Conservation (phyloP, 192 early-diverging fungal species). For the Kickxella alabastrina region DNA sequence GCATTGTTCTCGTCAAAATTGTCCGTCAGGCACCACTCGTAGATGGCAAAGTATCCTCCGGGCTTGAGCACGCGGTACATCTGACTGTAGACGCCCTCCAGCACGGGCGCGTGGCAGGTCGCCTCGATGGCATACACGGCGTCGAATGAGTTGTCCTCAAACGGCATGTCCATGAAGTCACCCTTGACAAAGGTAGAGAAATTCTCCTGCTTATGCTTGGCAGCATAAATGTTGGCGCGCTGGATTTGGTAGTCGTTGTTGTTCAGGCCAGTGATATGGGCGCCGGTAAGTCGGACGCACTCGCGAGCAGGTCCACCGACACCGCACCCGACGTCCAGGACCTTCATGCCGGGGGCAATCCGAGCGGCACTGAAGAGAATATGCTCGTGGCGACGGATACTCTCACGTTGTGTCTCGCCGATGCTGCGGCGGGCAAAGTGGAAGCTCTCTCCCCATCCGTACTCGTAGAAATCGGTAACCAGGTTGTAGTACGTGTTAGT, state of each 20-base stretch:
- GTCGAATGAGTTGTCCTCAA: slow-evolving; percentile 75
- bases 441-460: slow-evolving; percentile 87
- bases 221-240: slow-evolving; percentile 70
- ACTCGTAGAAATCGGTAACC: slow-evolving; percentile 82
- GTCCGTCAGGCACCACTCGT: slow-evolving; percentile 95
- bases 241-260: slow-evolving; percentile 95
- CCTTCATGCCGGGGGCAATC: slow-evolving; percentile 63
- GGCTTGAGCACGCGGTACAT: slow-evolving; percentile 92
- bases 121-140: slow-evolving; percentile 97
- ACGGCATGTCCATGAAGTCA: slow-evolving; percentile 88
- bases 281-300: slow-evolving; percentile 84
- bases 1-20: slow-evolving; percentile 75
- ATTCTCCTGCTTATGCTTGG: slow-evolving; percentile 60
- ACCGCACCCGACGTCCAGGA: slow-evolving; percentile 94
- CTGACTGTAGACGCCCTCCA: slow-evolving; percentile 84
- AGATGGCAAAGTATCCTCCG: slow-evolving; percentile 84
- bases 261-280: slow-evolving; percentile 88
- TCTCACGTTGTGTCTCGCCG: slow-evolving; percentile 71
- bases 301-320: slow-evolving; percentile 96
- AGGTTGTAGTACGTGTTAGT: slow-evolving; percentile 82
- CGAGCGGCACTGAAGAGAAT: slow-evolving; percentile 72
- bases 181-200: slow-evolving; percentile 70
- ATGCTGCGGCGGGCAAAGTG: slow-evolving; percentile 85
- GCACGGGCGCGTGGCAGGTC: slow-evolving; percentile 79
- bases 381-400: slow-evolving; percentile 90